Evolutionary conservation across 208 protist species (phyloP).

Genomic region (Polymyxa betae): DNA sequence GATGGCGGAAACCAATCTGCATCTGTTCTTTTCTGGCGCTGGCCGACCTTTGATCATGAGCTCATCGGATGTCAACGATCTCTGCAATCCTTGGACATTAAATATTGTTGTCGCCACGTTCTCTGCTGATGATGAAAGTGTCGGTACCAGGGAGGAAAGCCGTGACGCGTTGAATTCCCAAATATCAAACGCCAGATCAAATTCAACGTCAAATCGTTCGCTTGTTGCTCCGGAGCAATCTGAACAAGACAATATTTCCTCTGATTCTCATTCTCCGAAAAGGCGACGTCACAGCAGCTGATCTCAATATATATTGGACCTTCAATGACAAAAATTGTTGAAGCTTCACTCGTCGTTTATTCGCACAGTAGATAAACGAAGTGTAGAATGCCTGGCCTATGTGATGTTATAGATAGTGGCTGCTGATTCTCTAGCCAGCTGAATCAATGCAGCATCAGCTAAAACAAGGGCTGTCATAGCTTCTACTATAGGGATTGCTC

Average conservation of each 20-base stretch:
- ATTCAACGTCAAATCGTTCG: too few species aligned
- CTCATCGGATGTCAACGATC: background rate
- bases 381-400: too few species aligned
- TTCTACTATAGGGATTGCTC: conserved; percentile 80
- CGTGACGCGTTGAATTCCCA: too few species aligned
- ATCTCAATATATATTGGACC: too few species aligned
- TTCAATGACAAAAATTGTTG: too few species aligned
- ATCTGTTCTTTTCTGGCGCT: background rate
- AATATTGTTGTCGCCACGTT: background rate
- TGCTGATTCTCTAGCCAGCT: conserved; percentile 56
- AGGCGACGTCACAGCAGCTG: too few species aligned
- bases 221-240: too few species aligned
- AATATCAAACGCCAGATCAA: too few species aligned
- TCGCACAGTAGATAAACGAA: too few species aligned
- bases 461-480: conserved; percentile 77
- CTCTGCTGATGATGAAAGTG: background rate
- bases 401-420: conserved; percentile 13
- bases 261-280: too few species aligned
- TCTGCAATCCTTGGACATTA: background rate
- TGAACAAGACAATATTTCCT: too few species aligned
- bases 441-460: conserved; percentile 71
- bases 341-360: too few species aligned
- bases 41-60: background rate
- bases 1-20: background rate
- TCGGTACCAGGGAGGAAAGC: background rate